Base-by-base conservation (phyloP, 2,329 filamentous ascomycete genomes). In the Colletotrichum sp. region DNA sequence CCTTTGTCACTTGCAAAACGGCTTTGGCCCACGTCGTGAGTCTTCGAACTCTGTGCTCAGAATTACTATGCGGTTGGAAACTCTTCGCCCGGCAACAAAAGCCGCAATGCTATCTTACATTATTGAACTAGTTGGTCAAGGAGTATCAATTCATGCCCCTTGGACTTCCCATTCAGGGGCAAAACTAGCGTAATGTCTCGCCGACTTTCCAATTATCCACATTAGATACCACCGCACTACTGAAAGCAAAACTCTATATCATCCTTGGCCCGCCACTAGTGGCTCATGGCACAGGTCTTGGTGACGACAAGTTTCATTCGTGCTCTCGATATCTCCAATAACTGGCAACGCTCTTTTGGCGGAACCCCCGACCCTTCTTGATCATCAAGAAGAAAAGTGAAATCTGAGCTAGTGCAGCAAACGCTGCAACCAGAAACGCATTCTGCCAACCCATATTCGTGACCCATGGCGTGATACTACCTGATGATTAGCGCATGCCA, bases 381-480 rank as follows among this genome's bases (percentile, higher is more conserved):
- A 74, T 34, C 67, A 74, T 74, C 16, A 70, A 15, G 7, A 70
- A 18, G 24, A 74, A 70, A n/a, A 71, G 5, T 6, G 72, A 36
- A 26, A 58, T 32, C 1, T 38, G 18, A 28, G 60, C 60, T n/a
- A 74, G n/a, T 24, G 57, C 67, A 30, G 61, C 43, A 16, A 60
- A 70, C 6, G 67, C 72, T 18, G 72, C 72, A 13, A 64, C 43
- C 12, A 74, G 36, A 32, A 74, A 74, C 3, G 57, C 26, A 24
- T 74, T 66, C 21, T 71, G 72, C 61, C 34, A 70, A 4, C 72
- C 67, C 43, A 70, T 57, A 30, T 70, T 58, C 21, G 48, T 61
- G 18, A 74, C 34, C 67, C 72, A 71, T 6, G 72, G 72, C 9
- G 72, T 74, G 10, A 74, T 70, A 4, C 74, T 76, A 38, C 43